Percentiles rank a stretch among this genome's conserved stretches.
These are phyloP conservation scores for Botrytis fragariae DNA, from an alignment of 2,329 filamentous ascomycete species.

Conservation along the genomic window DNA sequence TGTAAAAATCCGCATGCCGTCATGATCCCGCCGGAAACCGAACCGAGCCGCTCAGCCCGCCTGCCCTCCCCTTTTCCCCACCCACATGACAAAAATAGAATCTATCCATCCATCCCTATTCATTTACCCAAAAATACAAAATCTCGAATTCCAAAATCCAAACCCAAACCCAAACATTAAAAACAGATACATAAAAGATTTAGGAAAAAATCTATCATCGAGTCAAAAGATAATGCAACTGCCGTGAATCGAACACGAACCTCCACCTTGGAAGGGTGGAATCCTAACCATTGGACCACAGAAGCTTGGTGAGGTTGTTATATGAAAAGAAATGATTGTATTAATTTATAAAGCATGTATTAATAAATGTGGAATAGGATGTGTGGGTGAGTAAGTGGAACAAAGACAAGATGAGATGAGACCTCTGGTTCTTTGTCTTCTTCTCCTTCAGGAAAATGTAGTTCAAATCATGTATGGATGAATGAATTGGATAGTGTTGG, in stretches of 20 bases:
- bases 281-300: constrained; percentile 23
- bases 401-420: too few species aligned
- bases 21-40: background rate
- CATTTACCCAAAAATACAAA: background rate
- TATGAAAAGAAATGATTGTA: fast-evolving
- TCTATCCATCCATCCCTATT: background rate
- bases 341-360: fast-evolving
- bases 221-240: too few species aligned
- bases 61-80: background rate
- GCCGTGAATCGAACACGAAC: constrained; percentile 22
- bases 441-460: too few species aligned
- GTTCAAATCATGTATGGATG: too few species aligned
- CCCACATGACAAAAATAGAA: background rate
- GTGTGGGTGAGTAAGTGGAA: too few species aligned
- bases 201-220: too few species aligned
- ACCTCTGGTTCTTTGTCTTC: too few species aligned
- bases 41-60: background rate
- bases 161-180: too few species aligned
- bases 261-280: constrained; percentile 22
- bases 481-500: too few species aligned
- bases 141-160: background rate
- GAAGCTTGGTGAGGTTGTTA: background rate
- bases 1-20: background rate
- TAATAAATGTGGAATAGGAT: too few species aligned
- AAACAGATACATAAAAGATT: too few species aligned